Conservation (phyloP, 257 asterid species). For the Avicennia marina region DNA sequence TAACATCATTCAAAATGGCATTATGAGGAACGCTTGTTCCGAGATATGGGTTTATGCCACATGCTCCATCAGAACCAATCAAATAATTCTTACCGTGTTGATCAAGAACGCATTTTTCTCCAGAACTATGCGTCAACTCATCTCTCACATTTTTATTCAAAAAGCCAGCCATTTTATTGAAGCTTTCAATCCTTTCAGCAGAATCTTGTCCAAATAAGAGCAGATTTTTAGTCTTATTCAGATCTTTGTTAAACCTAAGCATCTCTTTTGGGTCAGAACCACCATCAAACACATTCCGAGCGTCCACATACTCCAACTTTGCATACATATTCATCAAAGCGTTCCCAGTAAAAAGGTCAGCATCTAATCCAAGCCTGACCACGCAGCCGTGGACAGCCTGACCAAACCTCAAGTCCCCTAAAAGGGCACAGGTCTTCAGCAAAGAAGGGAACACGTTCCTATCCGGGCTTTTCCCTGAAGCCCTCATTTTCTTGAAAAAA, state of each 20-base stretch:
- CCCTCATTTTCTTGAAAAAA: constrained; percentile 62
- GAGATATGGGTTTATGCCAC: not conserved
- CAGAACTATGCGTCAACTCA: constrained; percentile 7
- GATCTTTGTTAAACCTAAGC: not conserved
- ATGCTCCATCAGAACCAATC: too few relatives aligned
- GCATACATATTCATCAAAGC: constrained; percentile 89
- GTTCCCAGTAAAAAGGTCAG: constrained; percentile 77
- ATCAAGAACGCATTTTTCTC: not conserved
- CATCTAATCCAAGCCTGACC: constrained; percentile 56
- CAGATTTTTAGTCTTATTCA: not conserved
- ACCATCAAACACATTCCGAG: constrained; percentile 36
- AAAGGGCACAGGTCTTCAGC: constrained; percentile 56
- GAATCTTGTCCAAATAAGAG: constrained; percentile 13
- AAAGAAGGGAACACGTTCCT: constrained; percentile 77
- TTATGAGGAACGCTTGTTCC: constrained; percentile 17
- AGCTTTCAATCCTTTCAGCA: not conserved
- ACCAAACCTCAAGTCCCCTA: constrained; percentile 65
- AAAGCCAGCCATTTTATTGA: not conserved
- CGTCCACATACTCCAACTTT: constrained; percentile 45
- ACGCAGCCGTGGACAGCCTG: constrained; percentile 71
- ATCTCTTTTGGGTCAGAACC: constrained; percentile 25
- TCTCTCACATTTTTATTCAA: constrained; percentile 4
- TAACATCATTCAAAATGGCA: not conserved
- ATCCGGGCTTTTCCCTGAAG: constrained; percentile 60
- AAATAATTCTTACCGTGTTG: not conserved